Base-by-base conservation (phyloP, 176 grass and related monocot genomes). In the Oryza officinalis region DNA sequence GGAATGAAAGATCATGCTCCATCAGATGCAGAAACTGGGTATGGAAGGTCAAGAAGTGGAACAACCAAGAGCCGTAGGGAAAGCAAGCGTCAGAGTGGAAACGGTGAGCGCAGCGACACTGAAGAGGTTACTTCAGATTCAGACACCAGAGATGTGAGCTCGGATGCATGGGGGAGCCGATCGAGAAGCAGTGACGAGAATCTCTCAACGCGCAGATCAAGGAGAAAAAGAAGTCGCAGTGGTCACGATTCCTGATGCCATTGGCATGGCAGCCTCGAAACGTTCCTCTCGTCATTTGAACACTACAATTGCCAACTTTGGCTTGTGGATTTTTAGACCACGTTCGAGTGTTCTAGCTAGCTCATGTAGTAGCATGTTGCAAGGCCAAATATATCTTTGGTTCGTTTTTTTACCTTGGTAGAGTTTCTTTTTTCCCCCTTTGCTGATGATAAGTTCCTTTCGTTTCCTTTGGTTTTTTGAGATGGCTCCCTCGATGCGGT, bases 81-180 rank as follows among this genome's bases (percentile, higher is more conserved):
- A 61, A 86, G 74, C 84, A 91, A 86, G 67, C 81, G n/a, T 50
- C 14, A 67, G 46, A 80, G 38, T n/a, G 70, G 70, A 82, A 89
- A 68, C 75, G 69, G 63, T 28, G 13, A 63, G 41, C n/a, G 72
- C 6, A 41, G 35, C 33, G 22, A 84, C 20, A 82, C 8, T 25
- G 76, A 87, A 10, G 25, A 75, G 5, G 47, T 47, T 63, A 41
- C 38, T 67, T 90, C 77, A 44, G 78, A 77, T 23, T 80, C 68
- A 9, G 50, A 65, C 26, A 4, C 46, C 40, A 41, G 17, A 76
- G 79, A 69, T 83, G 79, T 67, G 71, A 86, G 81, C 27, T 71
- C 59, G 5, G 81, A 44, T 46, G 78, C 71, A 23, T 15, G n/a
- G 79, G 67, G 79, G 10, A 15, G 79, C 69, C 66, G 52, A 27